Evolutionary conservation across 2,329 filamentous ascomycete genomes (phyloP).

Genomic region (Metarhizium anisopliae): DNA sequence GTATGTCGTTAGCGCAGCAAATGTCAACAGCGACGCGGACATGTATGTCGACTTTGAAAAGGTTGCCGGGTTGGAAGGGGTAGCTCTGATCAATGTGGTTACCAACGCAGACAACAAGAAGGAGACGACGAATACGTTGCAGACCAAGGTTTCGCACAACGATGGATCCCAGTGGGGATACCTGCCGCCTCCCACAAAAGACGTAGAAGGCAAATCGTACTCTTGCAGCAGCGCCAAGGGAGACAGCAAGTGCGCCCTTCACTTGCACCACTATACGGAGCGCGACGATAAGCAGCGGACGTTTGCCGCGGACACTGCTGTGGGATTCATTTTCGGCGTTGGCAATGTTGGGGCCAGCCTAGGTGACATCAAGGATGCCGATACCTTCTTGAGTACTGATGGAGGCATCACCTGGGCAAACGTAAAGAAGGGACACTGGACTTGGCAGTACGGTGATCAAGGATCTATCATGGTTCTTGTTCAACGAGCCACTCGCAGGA

Average conservation of each 20-base stretch:
- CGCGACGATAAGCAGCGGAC: conserved; percentile 72
- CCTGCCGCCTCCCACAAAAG: conserved; percentile 61
- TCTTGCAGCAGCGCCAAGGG: conserved; percentile 53
- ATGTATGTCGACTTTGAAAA: conserved; percentile 96
- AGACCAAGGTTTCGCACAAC: conserved; percentile 91
- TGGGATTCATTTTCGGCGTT: conserved; percentile 83
- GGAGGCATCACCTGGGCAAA: conserved; percentile 84
- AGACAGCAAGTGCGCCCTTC: conserved; percentile 66
- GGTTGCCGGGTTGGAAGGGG: conserved; percentile 84
- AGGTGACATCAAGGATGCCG: conserved; percentile 57
- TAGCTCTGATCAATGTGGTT: conserved; percentile 79
- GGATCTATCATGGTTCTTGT: conserved; percentile 88
- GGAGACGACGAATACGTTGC: conserved; percentile 77
- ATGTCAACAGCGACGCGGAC: conserved; percentile 68
- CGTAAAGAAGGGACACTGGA: conserved; percentile 79
- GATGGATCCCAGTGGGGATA: conserved; percentile 84
- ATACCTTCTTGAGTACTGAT: conserved; percentile 86
- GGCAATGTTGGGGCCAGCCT: conserved; percentile 79
- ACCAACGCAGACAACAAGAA: conserved; percentile 60
- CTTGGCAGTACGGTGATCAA: conserved; percentile 94
- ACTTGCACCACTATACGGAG: conserved; percentile 95
- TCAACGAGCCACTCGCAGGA: conserved; percentile 58
- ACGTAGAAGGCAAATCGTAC: conserved; percentile 63
- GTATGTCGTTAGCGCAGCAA: conserved; percentile 74
- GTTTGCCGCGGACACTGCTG: conserved; percentile 78